phyloP scores from a whole-genome alignment of 345 rosid species.

The Euphorbia pulcherrima region DNA sequence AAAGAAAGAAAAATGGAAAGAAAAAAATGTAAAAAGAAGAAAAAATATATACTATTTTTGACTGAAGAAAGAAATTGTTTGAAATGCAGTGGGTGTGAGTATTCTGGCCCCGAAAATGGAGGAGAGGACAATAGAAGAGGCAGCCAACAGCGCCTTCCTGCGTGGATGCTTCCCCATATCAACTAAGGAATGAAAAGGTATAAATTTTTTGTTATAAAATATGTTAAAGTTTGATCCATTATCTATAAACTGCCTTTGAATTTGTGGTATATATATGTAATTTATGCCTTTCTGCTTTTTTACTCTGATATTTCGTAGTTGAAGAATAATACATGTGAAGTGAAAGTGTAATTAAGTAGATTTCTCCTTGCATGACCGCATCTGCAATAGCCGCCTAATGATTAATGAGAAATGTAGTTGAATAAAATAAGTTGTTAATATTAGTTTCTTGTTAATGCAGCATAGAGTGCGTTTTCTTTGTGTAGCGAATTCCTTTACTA shows the following conservation, averaged over 20 bases:
- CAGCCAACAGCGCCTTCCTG: constrained; percentile 45
- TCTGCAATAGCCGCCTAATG: not conserved
- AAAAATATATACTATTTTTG: no score
- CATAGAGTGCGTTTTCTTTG: no score
- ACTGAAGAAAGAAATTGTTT: not conserved
- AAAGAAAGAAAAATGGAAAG: no score
- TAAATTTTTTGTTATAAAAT: not conserved
- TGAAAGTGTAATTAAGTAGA: constrained; percentile 8
- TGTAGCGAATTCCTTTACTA: no score
- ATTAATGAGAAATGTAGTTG: not conserved
- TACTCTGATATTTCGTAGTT: not conserved
- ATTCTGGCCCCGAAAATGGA: constrained; percentile 15
- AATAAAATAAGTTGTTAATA: no score
- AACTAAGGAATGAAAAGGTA: constrained; percentile 1
- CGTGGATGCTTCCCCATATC: constrained; percentile 51
- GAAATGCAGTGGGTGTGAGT: constrained; percentile 20
- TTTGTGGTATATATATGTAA: constrained; percentile 8
- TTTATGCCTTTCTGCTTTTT: not conserved
- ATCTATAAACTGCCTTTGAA: not conserved
- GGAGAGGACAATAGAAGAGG: constrained; percentile 28
- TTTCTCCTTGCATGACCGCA: constrained; percentile 8
- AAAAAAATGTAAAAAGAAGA: no score
- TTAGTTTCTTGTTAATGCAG: no score
- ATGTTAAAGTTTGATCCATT: not conserved
- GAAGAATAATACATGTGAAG: not conserved